Conservation (phyloP, 2,329 filamentous ascomycete genomes). For the Fusarium graminum region DNA sequence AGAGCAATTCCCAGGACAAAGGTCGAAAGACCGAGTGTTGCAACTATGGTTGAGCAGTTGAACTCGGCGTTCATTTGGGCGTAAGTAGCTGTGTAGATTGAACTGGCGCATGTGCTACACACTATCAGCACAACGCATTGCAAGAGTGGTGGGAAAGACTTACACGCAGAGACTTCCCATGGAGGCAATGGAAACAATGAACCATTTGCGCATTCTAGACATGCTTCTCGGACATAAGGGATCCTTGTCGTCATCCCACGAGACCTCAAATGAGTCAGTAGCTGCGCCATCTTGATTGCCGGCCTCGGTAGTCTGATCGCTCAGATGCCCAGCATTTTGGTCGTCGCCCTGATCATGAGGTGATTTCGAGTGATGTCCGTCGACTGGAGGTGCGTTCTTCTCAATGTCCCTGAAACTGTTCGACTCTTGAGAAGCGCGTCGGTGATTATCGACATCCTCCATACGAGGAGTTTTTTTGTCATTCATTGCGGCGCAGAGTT, state of each 20-base stretch:
- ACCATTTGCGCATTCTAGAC: constrained; percentile 29
- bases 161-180: constrained; percentile 36
- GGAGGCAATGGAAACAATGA: constrained; percentile 35
- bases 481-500: not conserved
- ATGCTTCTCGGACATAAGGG: constrained; percentile 30
- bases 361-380: not conserved
- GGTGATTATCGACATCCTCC: not conserved
- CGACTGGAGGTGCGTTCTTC: constrained; percentile 1
- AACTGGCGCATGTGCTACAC: constrained; percentile 79
- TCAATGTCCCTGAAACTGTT: constrained; percentile 1
- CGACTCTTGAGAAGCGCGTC: not conserved
- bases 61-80: constrained; percentile 37
- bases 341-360: not conserved
- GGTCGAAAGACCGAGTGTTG: constrained; percentile 31
- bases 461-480: not conserved
- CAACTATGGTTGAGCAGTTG: constrained; percentile 17
- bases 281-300: not conserved
- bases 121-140: not conserved
- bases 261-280: constrained; percentile 5
- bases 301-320: constrained; percentile 28
- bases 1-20: constrained; percentile 65
- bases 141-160: not conserved
- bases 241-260: constrained; percentile 34
- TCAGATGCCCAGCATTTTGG: constrained; percentile 8
- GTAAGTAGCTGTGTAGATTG: constrained; percentile 69